Evolutionary conservation across 345 rosid species (phyloP), one percentile per base, ranked within the genome.

Genomic region (Theobroma cacao): DNA sequence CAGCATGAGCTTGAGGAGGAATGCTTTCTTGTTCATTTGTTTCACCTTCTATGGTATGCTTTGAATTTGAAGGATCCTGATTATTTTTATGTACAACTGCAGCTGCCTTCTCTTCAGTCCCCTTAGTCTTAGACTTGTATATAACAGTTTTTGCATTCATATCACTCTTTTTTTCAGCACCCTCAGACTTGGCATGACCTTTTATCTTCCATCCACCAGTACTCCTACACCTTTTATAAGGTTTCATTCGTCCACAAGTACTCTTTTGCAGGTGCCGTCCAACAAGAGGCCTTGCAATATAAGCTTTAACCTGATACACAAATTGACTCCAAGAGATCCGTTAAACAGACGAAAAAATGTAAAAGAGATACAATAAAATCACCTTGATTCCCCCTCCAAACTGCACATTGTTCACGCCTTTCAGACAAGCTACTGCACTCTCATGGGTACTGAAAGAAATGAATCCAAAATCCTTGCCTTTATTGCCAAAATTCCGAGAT

Each of bases 271-370:
- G 45, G 48, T 50, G 1, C 53, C 59, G 63, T 30, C 65, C 40
- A 72, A 36, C 43, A 58, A 74, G 61, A 10, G 82, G 77, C 77
- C 74, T 75, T 34, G 81, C 79, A 70, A 82, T 70, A 34, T 52
- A 38, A 17, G 82, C 85, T 63, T 78, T 79, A 75, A 82, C 77
- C 85, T 82, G 77, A 17, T 50, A 78, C 58, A 75, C 52, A 78
- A 34, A 30, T 15, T 62, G 59, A 52, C 43, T 4, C n/a, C 66
- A 56, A 77, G 77, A 61, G 50, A 59, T 41, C 47, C 52, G 40
- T 64, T 28, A 43, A 7, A 38, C 47, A 67, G n/a, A 62, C 24
- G 9, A 38, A 65, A 65, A 45, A 63, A 52, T 36, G 24, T 6
- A 76, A 0, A 13, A 34, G 59, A 33, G 40, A 53, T 76, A 34